Evolutionary conservation across 352 stramenopile genomes (phyloP).

Genomic region (Phytophthora meadii): DNA sequence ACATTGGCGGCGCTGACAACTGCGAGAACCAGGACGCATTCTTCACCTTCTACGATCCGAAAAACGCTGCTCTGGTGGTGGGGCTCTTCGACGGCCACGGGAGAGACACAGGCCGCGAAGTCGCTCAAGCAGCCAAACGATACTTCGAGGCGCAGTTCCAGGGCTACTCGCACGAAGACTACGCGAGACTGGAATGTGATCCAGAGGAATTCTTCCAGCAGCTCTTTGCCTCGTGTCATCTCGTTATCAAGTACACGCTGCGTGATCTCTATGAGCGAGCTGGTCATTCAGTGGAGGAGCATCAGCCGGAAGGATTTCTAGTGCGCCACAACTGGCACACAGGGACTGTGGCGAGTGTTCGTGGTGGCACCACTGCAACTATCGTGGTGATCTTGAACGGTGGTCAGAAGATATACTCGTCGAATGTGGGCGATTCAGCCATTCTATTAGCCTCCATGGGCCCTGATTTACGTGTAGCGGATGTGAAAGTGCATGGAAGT

Average conservation of each 20-base stretch:
- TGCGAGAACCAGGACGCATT: slow-evolving; percentile 91
- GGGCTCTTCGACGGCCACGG: slow-evolving; percentile 91
- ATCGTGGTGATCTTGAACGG: slow-evolving; percentile 81
- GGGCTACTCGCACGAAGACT: slow-evolving; percentile 50
- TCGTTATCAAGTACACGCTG: slow-evolving; percentile 70
- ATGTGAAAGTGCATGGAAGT: slow-evolving; percentile 39
- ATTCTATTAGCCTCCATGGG: slow-evolving; percentile 46
- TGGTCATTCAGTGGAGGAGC: slow-evolving; percentile 66
- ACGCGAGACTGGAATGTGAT: slow-evolving; percentile 55
- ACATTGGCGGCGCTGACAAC: slow-evolving; percentile 61
- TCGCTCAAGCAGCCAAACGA: slow-evolving; percentile 61
- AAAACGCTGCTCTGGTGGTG: slow-evolving; percentile 57
- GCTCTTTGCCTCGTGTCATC: slow-evolving; percentile 71
- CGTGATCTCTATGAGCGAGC: slow-evolving; percentile 60
- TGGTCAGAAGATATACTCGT: slow-evolving; percentile 70
- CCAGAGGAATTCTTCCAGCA: slow-evolving; percentile 56
- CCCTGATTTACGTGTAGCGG: slow-evolving; percentile 27
- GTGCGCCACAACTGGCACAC: slow-evolving; percentile 48
- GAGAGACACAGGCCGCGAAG: slow-evolving; percentile 73
- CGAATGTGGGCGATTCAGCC: slow-evolving; percentile 87
- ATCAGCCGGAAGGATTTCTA: slow-evolving; percentile 67
- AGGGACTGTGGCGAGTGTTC: slow-evolving; percentile 69
- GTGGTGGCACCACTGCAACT: slow-evolving; percentile 90
- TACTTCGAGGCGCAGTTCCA: slow-evolving; percentile 77
- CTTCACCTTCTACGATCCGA: slow-evolving; percentile 66